A percentile compares a stretch with the other conserved stretches of the same genome.
These are phyloP conservation scores for Cylindrotheca fusiformis DNA, from an alignment of 108 stramenopile species.

Conservation along the genomic window DNA sequence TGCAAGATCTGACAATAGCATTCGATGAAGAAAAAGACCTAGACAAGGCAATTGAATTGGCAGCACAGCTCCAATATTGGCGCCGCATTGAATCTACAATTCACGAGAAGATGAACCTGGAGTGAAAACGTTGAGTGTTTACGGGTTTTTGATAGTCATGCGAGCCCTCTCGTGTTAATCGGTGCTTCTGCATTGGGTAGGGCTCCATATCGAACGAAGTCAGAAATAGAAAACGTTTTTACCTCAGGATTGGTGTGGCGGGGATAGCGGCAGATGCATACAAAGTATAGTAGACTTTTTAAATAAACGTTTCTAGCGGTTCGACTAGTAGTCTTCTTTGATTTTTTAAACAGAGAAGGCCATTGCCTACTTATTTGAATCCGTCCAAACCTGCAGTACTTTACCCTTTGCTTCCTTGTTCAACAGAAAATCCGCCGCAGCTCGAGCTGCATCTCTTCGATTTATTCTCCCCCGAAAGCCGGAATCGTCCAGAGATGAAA, in stretches of 20 bases:
- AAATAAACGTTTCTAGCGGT: too few species aligned
- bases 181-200: too few species aligned
- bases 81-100: constrained; percentile 64
- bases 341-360: background rate
- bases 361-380: background rate
- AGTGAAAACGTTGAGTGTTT: too few species aligned
- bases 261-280: too few species aligned
- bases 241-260: too few species aligned
- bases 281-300: too few species aligned
- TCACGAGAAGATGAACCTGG: constrained; percentile 50
- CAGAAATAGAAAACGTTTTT: too few species aligned
- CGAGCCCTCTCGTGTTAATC: too few species aligned
- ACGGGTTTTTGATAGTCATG: too few species aligned
- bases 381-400: constrained; percentile 43
- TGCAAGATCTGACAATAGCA: constrained; percentile 35
- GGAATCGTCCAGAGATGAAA: background rate
- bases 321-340: background rate
- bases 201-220: too few species aligned
- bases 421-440: constrained; percentile 64
- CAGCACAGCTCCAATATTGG: constrained; percentile 76
- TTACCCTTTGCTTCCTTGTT: constrained; percentile 55
- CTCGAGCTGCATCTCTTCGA: constrained; percentile 79
- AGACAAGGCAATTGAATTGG: constrained; percentile 40
- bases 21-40: constrained; percentile 38
- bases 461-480: constrained; percentile 53